These are phyloP conservation scores for Paecilomyces niveus DNA, from an alignment of 2,329 filamentous ascomycete species.

Conservation along the genomic window DNA sequence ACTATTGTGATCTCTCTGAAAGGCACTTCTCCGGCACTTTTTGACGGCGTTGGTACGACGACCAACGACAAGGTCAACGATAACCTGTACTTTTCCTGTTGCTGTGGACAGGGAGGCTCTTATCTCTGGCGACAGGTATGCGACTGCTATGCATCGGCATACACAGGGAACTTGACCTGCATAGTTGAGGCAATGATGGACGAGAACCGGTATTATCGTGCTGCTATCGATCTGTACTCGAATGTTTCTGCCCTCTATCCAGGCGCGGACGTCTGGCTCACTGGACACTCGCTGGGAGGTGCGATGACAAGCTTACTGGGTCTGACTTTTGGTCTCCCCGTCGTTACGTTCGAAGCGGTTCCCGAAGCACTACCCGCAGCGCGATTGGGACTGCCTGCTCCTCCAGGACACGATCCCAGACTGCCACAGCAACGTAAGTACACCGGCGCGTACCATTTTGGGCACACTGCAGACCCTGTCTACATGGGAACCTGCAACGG, in stretches of 20 bases:
- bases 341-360: slow-evolving; percentile 88
- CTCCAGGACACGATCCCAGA: slow-evolving; percentile 67
- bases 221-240: slow-evolving; percentile 79
- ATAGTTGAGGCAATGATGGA: slow-evolving; percentile 65
- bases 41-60: slow-evolving; percentile 93
- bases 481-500: slow-evolving; percentile 92
- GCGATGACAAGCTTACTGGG: slow-evolving; percentile 82
- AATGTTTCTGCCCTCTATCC: slow-evolving; percentile 90
- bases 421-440: slow-evolving; percentile 63
- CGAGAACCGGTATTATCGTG: slow-evolving; percentile 87
- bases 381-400: slow-evolving; percentile 75
- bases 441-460: slow-evolving; percentile 83
- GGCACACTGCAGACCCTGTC: slow-evolving; percentile 90
- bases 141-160: slow-evolving; percentile 81
- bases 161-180: slow-evolving; percentile 88
- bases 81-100: slow-evolving; percentile 97
- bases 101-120: slow-evolving; percentile 87
- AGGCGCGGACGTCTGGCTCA: slow-evolving; percentile 75
- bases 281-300: slow-evolving; percentile 88
- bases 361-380: slow-evolving; percentile 82
- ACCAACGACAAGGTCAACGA: slow-evolving; percentile 98
- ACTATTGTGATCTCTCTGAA: slow-evolving; percentile 91
- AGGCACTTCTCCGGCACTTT: slow-evolving; percentile 81
- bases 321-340: slow-evolving; percentile 81
- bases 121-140: slow-evolving; percentile 89